Evolutionary conservation across 1,284 basidiomycete genomes (phyloP), one percentile per base, ranked within the genome.

Genomic region (Tranzscheliella williamsii): DNA sequence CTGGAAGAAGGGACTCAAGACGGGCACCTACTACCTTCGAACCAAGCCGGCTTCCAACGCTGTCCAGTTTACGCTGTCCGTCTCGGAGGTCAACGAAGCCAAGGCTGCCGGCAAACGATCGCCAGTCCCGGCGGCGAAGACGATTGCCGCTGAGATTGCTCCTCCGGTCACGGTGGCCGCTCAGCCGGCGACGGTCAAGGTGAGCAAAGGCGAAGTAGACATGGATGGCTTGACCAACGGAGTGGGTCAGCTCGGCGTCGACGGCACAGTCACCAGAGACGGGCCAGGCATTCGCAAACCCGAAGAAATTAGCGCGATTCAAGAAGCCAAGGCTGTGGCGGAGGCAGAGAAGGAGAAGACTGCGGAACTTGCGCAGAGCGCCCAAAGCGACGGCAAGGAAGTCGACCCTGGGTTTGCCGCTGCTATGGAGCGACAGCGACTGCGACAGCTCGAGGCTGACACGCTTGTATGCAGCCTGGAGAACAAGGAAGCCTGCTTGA

Each of bases 1-100:
- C 20, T 98, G 94, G 95, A 95, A 95, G 85, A 91, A 91, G 81
- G 95, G 95, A 22, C 82, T 99, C 76, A 99, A 99, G 86, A 98
- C 95, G 0, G 95, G 75, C 33, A 67, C 69, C 27, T 81, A 84
- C 82, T 97, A 98, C 81, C 84, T 99, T 41, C 87, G 95, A 48
- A 97, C 95, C 33, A 85, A 90, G 44, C 91, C 95, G 2, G 91
- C 93, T 8, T 90, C 91, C 22, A 87, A 91, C 75, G 95, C 95
- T 30, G 93, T 95, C 80, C 92, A 98, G 82, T 98, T 99, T 82
- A 99, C 95, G 12, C 86, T 98, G 57, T 92, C 95, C 78, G 75
- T 76, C 30, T 75, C 87, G 87, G 79, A 84, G 44, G 83, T 92
- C 60, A 88, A 90, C 76, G 81, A 85, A 42, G 88, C 86, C 31